Base-by-base conservation (phyloP, 2,329 filamentous ascomycete genomes). In the Curvularia eragrostidis region DNA sequence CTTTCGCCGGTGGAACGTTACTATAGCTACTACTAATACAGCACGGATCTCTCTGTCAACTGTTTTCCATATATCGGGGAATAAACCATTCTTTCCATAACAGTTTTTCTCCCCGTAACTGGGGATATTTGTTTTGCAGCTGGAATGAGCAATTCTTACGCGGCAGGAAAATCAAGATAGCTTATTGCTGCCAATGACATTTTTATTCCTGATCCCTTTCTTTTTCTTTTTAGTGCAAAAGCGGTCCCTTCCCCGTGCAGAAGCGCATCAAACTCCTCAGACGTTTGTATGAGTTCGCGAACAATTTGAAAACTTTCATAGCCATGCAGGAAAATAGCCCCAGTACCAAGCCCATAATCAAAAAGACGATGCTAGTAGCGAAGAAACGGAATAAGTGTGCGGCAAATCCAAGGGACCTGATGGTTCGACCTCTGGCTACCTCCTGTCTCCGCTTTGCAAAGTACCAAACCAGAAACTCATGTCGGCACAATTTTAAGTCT, bases 391-490 rank as follows among this genome's bases (percentile, higher is more conserved):
- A 24, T 8, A 42, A 7, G 19, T 58, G 56, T 19, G 52, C 28
- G 43, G 48, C 21, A 7, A 36, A 42, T 19, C n/a, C 28, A 24
- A 58, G 12, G 18, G 21, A 21, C n/a, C 41, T 5, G 26, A 36
- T 30, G 7, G 51, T 19, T 10, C 39, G 56, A 47, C 52, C 41
- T 18, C 28, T 47, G 13, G 28, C 36, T 21, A 19, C 32, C 18
- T 58, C 42, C 32, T 21, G 48, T n/a, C 18, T 39, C 15, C 46
- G 21, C 23, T 39, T 43, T n/a, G 52, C 36, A 28, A 51, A 58
- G 10, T 58, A 58, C 30, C 49, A 50, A 18, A 32, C 28, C 52
- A 58, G 10, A 15, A 55, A 51, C 10, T 32, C 26, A 18, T 50
- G 28, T 32, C 38, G 52, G 7, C 47, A 42, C 28, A 24, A 36